Evolutionary conservation across 2,329 filamentous ascomycete species (phyloP), one percentile per base, ranked within the genome.

Genomic region (Cordyceps sp.): DNA sequence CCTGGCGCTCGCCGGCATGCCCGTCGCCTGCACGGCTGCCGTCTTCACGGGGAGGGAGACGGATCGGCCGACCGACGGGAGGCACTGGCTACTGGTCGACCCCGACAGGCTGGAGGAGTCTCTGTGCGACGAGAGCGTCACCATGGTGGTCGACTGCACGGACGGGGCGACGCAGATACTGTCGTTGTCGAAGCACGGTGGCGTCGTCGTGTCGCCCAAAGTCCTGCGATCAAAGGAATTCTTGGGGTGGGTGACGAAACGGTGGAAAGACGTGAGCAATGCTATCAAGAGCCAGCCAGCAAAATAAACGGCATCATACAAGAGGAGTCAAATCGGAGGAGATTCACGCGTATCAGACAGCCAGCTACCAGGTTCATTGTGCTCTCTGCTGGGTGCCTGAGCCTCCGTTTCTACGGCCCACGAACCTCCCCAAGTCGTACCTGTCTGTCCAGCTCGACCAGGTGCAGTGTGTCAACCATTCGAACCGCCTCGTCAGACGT

Each of bases 51-150:
- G 75, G 30, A 66, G 62, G 52, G 69, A 68, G 48, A 61, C 61
- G 19, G 56, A 60, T 35, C 53, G 49, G 40, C 56, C 52, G 30
- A 47, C 50, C 3, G 53, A 55, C 42, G 64, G 55, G 40, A 65
- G 61, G 46, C 65, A 62, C 47, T 93, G 85, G 83, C 61, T 94
- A 3, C 56, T 98, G 35, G 72, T 80, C 6, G 90, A 98, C 57
- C 84, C 84, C 3, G 90, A 98, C 57, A 71, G 74, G 16, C 78
- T 93, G 43, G 90, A 98, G 58, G 90, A 96, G 58, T 71, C 69
- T 8, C 57, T 93, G 27, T 93, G 84, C 48, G 65, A 75, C 38
- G 90, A 98, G 62, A 68, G 57, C n/a, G 61, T 90, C n/a, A 86
- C 77, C 3, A 59, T 93, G 22, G 75, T 90, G 30, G 71, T 93